These are phyloP conservation scores for Hymenoscyphus scutula DNA, from an alignment of 2,329 filamentous ascomycete genomes.

Conservation along the genomic window DNA sequence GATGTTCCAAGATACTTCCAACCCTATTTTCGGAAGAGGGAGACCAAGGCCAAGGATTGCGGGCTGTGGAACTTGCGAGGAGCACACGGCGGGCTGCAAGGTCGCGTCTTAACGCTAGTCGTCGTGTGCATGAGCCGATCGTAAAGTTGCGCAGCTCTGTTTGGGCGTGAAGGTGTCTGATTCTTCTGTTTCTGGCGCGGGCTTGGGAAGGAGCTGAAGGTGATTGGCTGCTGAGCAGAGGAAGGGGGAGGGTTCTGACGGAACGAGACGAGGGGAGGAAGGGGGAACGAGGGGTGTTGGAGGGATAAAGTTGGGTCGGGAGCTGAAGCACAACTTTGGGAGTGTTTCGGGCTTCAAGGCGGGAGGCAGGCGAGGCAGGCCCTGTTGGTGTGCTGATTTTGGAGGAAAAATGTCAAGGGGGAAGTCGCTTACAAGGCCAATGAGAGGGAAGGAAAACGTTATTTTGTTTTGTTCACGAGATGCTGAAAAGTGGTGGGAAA, in stretches of 20 bases:
- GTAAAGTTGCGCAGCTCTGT: constrained; percentile 11
- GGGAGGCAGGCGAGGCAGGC: not conserved
- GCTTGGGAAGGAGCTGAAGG: not conserved
- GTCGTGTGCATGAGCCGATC: constrained; percentile 22
- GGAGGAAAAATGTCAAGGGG: not conserved
- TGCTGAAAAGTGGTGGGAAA: not conserved
- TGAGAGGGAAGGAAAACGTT: not conserved
- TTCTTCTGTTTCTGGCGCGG: not conserved
- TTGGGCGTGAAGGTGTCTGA: constrained; percentile 11
- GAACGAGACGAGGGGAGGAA: not conserved
- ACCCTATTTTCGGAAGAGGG: constrained; percentile 20
- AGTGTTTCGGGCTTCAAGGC: constrained; percentile 5
- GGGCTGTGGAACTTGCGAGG: constrained; percentile 14
- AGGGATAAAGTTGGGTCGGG: constrained; percentile 1
- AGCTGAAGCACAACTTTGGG: not conserved
- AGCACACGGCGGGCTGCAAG: constrained; percentile 19
- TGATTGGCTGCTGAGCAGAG: constrained; percentile 15
- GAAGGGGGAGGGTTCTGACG: not conserved
- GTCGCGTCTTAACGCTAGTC: constrained; percentile 16
- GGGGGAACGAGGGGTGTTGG: constrained; percentile 5
- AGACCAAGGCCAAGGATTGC: constrained; percentile 12
- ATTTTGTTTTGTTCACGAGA: not conserved
- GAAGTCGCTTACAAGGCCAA: constrained; percentile 1
- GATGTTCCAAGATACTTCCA: constrained; percentile 22
- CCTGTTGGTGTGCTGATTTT: not conserved